Evolutionary conservation across 2,329 filamentous ascomycete species (phyloP).

Genomic region (Dichotomopilus funicola): DNA sequence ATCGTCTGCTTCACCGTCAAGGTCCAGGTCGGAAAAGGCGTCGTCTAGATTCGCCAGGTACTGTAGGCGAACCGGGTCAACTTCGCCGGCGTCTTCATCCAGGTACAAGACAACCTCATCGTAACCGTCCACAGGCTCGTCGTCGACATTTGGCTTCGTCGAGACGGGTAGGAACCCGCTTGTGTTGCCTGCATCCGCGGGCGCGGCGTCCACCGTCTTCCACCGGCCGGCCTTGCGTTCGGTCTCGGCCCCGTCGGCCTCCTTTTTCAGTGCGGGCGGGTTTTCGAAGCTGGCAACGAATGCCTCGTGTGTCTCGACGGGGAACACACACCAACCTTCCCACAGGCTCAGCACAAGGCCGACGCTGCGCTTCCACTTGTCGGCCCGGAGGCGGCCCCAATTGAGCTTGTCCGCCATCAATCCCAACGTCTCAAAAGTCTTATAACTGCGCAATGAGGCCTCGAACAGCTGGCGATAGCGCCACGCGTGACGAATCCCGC

Average conservation of each 20-base stretch:
- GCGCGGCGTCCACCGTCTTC: conserved; percentile 43
- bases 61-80: conserved; percentile 15
- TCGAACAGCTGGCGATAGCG: conserved; percentile 79
- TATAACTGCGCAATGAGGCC: conserved; percentile 57
- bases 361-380: conserved; percentile 79
- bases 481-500: conserved; percentile 77
- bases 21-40: conserved; percentile 31
- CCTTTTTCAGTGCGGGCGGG: conserved; percentile 45
- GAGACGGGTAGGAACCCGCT: conserved; percentile 22
- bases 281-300: conserved; percentile 67
- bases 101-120: conserved; percentile 17
- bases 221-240: conserved; percentile 38
- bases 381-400: conserved; percentile 76
- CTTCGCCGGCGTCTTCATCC: conserved; percentile 20
- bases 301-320: conserved; percentile 63
- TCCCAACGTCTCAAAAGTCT: conserved; percentile 70
- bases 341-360: conserved; percentile 63
- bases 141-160: conserved; percentile 9
- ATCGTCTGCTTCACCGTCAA: conserved; percentile 33
- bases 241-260: conserved; percentile 30
- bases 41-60: conserved; percentile 21
- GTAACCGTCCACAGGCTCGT: conserved; percentile 12
- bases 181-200: conserved; percentile 1
- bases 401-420: conserved; percentile 61
- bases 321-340: conserved; percentile 68